Conservation (phyloP, 1,139 yeast genomes). For the Spencermartinsiella ligniputridi region DNA sequence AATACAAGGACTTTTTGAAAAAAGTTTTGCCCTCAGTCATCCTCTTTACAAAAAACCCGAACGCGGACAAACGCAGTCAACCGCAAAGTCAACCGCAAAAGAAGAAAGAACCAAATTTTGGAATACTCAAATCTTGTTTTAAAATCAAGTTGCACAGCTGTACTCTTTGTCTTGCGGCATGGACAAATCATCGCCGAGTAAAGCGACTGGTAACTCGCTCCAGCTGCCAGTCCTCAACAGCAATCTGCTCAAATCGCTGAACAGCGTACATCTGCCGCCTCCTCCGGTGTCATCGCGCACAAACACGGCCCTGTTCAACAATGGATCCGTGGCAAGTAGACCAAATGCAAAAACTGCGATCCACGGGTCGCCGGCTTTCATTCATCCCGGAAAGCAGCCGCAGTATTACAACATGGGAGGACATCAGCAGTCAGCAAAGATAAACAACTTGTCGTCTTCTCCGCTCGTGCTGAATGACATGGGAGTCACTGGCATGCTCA, state of each 20-base stretch:
- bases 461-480: conserved; percentile 16
- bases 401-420: conserved; percentile 10
- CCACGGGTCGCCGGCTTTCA: neutral
- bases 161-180: too few relatives aligned
- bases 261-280: conserved; percentile 43
- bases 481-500: conserved; percentile 16
- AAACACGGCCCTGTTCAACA: conserved; percentile 4
- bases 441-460: neutral
- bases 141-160: too few relatives aligned
- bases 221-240: conserved; percentile 31
- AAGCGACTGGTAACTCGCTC: neutral
- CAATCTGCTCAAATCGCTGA: conserved; percentile 39
- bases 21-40: too few relatives aligned
- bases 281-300: conserved; percentile 37
- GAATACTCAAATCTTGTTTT: too few relatives aligned
- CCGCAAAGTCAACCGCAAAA: too few relatives aligned
- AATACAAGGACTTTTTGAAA: too few relatives aligned
- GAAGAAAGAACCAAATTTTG: too few relatives aligned
- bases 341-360: conserved; percentile 5
- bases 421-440: neutral
- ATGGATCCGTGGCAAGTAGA: neutral
- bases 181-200: neutral
- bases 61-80: too few relatives aligned
- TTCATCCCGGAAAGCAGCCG: conserved; percentile 4
- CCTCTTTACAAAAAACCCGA: too few relatives aligned